Evolutionary conservation across 2,329 filamentous ascomycete species (phyloP).

Genomic region (Apiospora sp.): DNA sequence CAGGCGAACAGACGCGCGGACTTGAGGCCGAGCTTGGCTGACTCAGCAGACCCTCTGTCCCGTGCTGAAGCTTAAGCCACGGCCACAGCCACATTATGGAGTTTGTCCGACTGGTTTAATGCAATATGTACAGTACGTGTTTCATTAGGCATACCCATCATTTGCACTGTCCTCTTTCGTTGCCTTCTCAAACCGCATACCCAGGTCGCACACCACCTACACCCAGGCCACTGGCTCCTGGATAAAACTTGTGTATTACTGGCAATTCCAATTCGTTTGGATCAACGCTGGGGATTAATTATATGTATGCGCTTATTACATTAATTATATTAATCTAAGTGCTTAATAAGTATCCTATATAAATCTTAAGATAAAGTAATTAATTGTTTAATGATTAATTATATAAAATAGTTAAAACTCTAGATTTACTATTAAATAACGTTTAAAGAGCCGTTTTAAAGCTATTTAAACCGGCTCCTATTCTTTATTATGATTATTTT

Average conservation of each 20-base stretch:
- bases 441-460: too few relatives aligned
- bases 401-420: too few relatives aligned
- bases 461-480: too few relatives aligned
- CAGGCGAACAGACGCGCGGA: conserved; percentile 2
- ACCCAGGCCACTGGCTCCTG: not conserved
- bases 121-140: not conserved
- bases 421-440: too few relatives aligned
- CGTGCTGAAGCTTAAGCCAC: not conserved
- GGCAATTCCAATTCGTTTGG: not conserved
- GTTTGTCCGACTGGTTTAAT: not conserved
- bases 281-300: not conserved
- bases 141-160: too few relatives aligned
- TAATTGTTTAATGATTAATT: too few relatives aligned
- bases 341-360: too few relatives aligned
- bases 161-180: not conserved
- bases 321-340: too few relatives aligned
- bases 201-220: too few relatives aligned
- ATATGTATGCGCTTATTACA: too few relatives aligned
- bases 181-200: not conserved
- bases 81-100: not conserved
- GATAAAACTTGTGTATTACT: not conserved
- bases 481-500: too few relatives aligned
- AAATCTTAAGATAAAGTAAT: too few relatives aligned
- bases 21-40: not conserved
- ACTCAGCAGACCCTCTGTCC: not conserved